Evolutionary conservation across 768 basidiomycete species (phyloP).

Genomic region (Mycena floridula): DNA sequence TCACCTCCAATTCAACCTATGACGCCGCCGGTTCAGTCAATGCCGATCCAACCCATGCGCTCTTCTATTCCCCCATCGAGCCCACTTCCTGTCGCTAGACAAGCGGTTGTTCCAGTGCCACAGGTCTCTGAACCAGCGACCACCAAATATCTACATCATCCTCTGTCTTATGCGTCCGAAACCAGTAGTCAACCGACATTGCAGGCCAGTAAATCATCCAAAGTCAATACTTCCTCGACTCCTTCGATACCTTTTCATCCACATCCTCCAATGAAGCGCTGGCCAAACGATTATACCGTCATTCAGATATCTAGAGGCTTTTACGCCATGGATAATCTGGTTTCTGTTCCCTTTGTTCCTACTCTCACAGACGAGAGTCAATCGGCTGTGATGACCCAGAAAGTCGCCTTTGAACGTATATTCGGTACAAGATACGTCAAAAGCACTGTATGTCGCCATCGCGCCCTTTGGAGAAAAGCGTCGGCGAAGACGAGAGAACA

Average conservation of each 20-base stretch:
- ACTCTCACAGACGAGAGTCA: conserved; percentile 27
- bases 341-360: conserved; percentile 26
- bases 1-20: conserved; percentile 15
- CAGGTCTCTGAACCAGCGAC: too few species aligned
- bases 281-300: conserved; percentile 75
- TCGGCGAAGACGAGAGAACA: conserved; percentile 36
- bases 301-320: conserved; percentile 60
- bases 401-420: conserved; percentile 62
- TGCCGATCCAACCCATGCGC: neutral
- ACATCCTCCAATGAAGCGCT: conserved; percentile 62
- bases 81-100: too few species aligned
- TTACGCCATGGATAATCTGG: conserved; percentile 29
- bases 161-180: conserved; percentile 7
- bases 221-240: neutral
- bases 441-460: conserved; percentile 66
- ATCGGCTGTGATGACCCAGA: conserved; percentile 45
- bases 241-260: conserved; percentile 44
- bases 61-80: conserved; percentile 1
- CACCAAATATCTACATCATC: conserved; percentile 7
- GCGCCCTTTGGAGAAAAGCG: conserved; percentile 62
- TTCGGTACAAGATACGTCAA: conserved; percentile 71
- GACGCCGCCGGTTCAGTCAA: too few species aligned
- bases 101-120: too few species aligned
- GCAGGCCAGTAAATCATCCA: neutral
- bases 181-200: neutral